A percentile compares a stretch with the other conserved stretches of the same genome.
Conservation (phyloP, 768 basidiomycete genomes). For the Naganishia kalamii region DNA sequence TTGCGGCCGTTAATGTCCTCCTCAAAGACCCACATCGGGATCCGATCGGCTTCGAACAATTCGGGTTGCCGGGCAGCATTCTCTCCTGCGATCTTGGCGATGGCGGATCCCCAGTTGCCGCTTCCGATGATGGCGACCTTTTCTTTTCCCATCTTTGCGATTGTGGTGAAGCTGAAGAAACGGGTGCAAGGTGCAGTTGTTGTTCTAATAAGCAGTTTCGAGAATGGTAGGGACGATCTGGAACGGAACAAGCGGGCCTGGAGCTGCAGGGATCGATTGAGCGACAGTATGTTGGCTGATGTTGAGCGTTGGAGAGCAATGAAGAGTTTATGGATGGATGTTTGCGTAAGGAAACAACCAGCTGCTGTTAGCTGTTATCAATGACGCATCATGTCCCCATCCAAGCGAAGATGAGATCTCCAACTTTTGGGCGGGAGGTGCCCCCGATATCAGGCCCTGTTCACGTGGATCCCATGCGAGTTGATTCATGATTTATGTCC, state of each 20-base stretch:
- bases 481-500: not conserved
- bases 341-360: not conserved
- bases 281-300: constrained; percentile 8
- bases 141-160: constrained; percentile 32
- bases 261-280: not conserved
- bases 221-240: not conserved
- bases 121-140: constrained; percentile 46
- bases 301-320: not conserved
- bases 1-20: constrained; percentile 20
- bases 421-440: too few relatives aligned
- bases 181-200: not conserved
- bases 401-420: too few relatives aligned
- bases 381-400: too few relatives aligned
- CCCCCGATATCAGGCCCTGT: not conserved
- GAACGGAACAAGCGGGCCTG: not conserved
- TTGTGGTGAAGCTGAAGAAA: not conserved
- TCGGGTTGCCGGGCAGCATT: constrained; percentile 46
- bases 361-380: too few relatives aligned
- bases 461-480: not conserved
- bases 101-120: constrained; percentile 49
- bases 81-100: constrained; percentile 43
- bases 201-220: not conserved
- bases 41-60: constrained; percentile 45
- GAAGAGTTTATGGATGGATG: too few relatives aligned
- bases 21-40: constrained; percentile 51